phyloP scores from a whole-genome alignment of 306 rosid genomes.

The Pyrus betulifolia region DNA sequence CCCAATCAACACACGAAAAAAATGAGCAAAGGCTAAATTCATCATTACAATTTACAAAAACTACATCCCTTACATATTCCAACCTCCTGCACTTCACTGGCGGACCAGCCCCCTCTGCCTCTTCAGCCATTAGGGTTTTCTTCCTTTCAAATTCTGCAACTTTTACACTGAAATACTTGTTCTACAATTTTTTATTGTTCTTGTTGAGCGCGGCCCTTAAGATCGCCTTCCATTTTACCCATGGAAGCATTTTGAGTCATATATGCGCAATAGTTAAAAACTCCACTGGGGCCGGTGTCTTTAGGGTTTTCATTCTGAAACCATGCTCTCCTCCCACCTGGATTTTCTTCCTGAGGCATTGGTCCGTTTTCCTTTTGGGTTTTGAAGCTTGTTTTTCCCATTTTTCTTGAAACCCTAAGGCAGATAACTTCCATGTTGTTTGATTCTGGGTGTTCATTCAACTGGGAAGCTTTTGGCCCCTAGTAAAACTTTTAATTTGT shows the following conservation, averaged over 20 bases:
- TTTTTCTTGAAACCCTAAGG: conserved; percentile 8
- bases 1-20: background rate
- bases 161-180: background rate
- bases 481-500: conserved; percentile 7
- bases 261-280: too few species aligned
- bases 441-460: conserved; percentile 13
- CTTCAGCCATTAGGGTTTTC: background rate
- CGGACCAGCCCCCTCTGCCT: background rate
- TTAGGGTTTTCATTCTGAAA: too few species aligned
- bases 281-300: too few species aligned
- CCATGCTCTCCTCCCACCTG: conserved; percentile 27
- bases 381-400: conserved; percentile 15
- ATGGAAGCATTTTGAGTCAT: too few species aligned
- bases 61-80: background rate
- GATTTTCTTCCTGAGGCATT: conserved; percentile 25
- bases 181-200: background rate
- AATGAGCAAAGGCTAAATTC: background rate
- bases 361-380: background rate
- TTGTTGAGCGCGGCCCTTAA: conserved; percentile 71
- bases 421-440: background rate
- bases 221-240: conserved; percentile 77
- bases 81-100: background rate
- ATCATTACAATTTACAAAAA: background rate
- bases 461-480: conserved; percentile 15
- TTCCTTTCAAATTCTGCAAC: background rate